Evolutionary conservation across 208 protist genomes (phyloP).

Genomic region (Trypanosoma cruzi): DNA sequence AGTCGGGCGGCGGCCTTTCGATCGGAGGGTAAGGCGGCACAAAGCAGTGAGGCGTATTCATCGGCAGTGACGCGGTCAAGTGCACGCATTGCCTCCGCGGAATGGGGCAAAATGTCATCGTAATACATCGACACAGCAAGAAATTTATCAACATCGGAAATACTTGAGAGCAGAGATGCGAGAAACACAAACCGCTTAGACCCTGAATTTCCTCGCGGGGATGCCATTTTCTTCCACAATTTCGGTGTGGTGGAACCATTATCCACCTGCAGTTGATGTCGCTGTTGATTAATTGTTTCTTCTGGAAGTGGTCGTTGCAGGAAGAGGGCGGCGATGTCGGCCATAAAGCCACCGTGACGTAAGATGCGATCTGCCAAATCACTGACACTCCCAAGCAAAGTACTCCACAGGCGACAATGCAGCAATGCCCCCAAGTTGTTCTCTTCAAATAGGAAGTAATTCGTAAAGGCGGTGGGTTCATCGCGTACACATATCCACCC

Average conservation of each 20-base stretch:
- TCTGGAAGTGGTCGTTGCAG: neutral
- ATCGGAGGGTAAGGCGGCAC: constrained; percentile 35
- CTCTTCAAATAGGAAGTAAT: constrained; percentile 35
- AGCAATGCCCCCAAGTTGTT: constrained; percentile 17
- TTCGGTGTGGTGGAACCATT: neutral
- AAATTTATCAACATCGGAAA: constrained; percentile 54
- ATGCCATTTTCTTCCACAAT: neutral
- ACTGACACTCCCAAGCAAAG: constrained; percentile 28
- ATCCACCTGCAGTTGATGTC: neutral
- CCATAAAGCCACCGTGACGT: constrained; percentile 18
- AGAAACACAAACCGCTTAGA: constrained; percentile 40
- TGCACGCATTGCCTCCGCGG: neutral
- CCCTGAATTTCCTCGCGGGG: neutral
- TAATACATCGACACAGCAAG: constrained; percentile 35
- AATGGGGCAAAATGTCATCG: constrained; percentile 31
- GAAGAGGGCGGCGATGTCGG: constrained; percentile 22
- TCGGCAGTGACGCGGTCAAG: constrained; percentile 30
- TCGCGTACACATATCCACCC: constrained; percentile 8
- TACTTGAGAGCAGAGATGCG: constrained; percentile 40
- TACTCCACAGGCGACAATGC: constrained; percentile 43
- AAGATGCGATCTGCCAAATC: constrained; percentile 38
- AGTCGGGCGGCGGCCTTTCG: constrained; percentile 15
- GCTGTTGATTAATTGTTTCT: neutral
- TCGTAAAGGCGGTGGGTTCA: constrained; percentile 9
- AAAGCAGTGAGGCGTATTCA: constrained; percentile 34